phyloP scores from a whole-genome alignment of 192 early-diverging fungal genomes.

The Helicostylum pulchrum region DNA sequence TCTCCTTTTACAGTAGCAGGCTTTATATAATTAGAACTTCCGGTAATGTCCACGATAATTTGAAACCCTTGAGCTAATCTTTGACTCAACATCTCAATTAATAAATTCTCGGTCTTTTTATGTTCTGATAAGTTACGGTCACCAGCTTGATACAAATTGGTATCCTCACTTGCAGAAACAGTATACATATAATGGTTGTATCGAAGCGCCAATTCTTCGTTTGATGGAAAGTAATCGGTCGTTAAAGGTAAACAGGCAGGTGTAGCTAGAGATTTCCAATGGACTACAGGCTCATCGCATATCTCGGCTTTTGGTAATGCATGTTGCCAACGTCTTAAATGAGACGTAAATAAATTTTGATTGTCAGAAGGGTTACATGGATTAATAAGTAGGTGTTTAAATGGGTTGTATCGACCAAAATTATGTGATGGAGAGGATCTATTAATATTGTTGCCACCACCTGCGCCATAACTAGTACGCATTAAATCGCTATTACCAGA shows the following conservation, averaged over 20 bases:
- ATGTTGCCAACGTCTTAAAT: conserved; percentile 86
- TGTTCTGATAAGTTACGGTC: conserved; percentile 37
- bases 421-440: conserved; percentile 27
- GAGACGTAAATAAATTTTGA: conserved; percentile 53
- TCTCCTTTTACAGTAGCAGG: background rate
- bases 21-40: conserved; percentile 18
- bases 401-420: conserved; percentile 13
- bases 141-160: conserved; percentile 40
- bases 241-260: conserved; percentile 94
- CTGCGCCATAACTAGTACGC: conserved; percentile 20
- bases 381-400: conserved; percentile 45
- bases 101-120: conserved; percentile 52
- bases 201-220: conserved; percentile 58
- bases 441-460: conserved; percentile 1
- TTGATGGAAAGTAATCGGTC: conserved; percentile 76
- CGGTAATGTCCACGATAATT: conserved; percentile 56
- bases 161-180: conserved; percentile 54
- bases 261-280: conserved; percentile 90
- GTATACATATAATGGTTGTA: conserved; percentile 82
- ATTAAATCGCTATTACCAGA: conserved; percentile 36
- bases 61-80: conserved; percentile 93
- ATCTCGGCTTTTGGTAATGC: conserved; percentile 66
- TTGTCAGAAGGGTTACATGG: conserved; percentile 70
- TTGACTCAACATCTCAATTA: conserved; percentile 84
- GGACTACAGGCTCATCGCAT: conserved; percentile 54